phyloP scores from a whole-genome alignment of 2,329 filamentous ascomycete genomes.

The Venturia effusa region DNA sequence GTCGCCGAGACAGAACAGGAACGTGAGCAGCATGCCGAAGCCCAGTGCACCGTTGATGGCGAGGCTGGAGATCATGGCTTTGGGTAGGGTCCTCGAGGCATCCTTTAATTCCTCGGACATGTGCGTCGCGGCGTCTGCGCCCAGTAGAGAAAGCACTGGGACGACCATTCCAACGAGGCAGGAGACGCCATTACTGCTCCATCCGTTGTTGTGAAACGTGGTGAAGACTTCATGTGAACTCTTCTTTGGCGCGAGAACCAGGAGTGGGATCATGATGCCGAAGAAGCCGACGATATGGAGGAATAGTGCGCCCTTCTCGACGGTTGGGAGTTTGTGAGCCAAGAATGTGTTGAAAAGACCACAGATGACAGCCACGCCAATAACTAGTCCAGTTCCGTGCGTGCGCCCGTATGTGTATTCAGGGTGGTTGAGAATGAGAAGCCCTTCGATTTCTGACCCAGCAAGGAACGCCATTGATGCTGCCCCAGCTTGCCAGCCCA shows the following conservation, averaged over 20 bases:
- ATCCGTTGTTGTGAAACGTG: constrained; percentile 16
- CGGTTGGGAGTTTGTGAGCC: constrained; percentile 10
- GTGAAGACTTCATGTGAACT: constrained; percentile 17
- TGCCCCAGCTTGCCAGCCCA: constrained; percentile 12
- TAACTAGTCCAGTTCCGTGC: constrained; percentile 21
- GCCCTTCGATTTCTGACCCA: constrained; percentile 8
- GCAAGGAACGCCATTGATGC: constrained; percentile 11
- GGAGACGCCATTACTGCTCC: constrained; percentile 16
- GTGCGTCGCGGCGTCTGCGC: constrained; percentile 11
- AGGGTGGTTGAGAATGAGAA: constrained; percentile 16
- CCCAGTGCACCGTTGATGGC: constrained; percentile 11
- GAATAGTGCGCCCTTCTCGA: constrained; percentile 16
- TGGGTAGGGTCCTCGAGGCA: constrained; percentile 25
- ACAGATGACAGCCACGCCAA: constrained; percentile 17
- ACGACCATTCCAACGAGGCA: constrained; percentile 9
- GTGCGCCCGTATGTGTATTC: constrained; percentile 19
- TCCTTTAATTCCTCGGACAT: constrained; percentile 23
- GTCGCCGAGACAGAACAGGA: constrained; percentile 26
- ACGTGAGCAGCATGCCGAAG: constrained; percentile 12
- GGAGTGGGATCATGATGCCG: constrained; percentile 22
- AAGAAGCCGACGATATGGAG: constrained; percentile 21
- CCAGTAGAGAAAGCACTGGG: not conserved
- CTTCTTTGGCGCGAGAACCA: constrained; percentile 19
- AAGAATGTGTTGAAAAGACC: constrained; percentile 20
- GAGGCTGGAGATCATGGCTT: constrained; percentile 30